Evolutionary conservation across 176 grass and related monocot genomes (phyloP), one percentile per base, ranked within the genome.

Genomic region (Eremochloa ophiuroides): DNA sequence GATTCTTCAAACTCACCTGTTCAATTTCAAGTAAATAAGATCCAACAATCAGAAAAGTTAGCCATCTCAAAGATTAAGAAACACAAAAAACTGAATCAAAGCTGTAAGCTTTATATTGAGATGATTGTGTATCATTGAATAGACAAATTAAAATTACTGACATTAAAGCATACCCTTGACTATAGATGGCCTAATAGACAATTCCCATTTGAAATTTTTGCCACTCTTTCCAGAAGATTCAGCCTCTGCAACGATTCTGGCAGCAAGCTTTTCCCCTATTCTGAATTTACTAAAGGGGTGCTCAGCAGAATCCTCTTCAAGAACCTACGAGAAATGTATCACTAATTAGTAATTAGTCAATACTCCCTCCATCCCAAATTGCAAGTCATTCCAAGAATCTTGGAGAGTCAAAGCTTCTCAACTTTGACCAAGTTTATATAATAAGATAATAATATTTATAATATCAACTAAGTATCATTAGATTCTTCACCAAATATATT

Each of bases 111-210:
- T n/a, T 53, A 85, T 70, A 80, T 47, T 40, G 13, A 41, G 25
- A 67, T 26, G 22, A 16, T 66, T 55, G 20, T 40, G 10, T 66
- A 42, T 34, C 41, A 48, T 79, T n/a, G n/a, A 89, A 71, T 61
- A 26, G n/a, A 76, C 3, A 70, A 27, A 73, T 29, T 50, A 12
- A 62, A 61, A 43, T 77, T 35, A 75, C 10, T 64, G 66, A 15
- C 30, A 7, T 10, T 51, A 55, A 68, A 56, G 40, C 37, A 50
- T 94, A 98, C 92, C 82, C 39, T 83, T 34, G 78, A 93, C 75
- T 53, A 95, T 38, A 69, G 88, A 95, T 20, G 95, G 88, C 87
- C 61, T 98, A 84, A 98, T 72, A 60, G 95, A 98, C 77, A 98
- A 76, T 84, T 98, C 92, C 88, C 88, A 98, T 68, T 80, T 64